Evolutionary conservation across 2,329 filamentous ascomycete species (phyloP).

Genomic region (Botrytis hyacinthi): DNA sequence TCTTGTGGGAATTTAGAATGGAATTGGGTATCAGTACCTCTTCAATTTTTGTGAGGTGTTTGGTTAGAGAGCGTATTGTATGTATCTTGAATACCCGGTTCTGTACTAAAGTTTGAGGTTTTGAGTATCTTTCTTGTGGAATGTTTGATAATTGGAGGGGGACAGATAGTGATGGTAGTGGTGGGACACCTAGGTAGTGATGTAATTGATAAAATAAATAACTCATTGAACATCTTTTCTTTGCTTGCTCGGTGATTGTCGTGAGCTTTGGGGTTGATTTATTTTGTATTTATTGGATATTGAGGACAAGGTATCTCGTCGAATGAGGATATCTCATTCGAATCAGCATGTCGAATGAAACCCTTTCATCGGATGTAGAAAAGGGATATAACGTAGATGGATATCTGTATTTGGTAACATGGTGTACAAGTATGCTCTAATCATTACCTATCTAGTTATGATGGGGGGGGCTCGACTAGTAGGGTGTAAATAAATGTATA

Average conservation of each 20-base stretch:
- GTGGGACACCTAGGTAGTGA: not conserved
- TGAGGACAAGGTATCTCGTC: not conserved
- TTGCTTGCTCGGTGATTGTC: not conserved
- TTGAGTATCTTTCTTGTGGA: not conserved
- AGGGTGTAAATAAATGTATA: not conserved
- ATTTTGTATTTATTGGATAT: not conserved
- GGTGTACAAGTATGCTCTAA: too few relatives aligned
- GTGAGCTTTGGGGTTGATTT: not conserved
- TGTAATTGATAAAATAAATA: not conserved
- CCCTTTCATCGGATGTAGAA: not conserved
- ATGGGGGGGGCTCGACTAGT: too few relatives aligned
- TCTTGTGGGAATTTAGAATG: not conserved
- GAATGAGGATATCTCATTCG: not conserved
- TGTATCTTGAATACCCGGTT: conserved; percentile 11
- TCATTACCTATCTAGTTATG: not conserved
- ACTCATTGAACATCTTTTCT: not conserved
- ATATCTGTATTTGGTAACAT: not conserved
- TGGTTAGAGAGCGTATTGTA: not conserved
- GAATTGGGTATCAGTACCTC: not conserved
- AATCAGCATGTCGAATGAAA: not conserved
- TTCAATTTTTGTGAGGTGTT: not conserved
- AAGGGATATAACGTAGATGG: not conserved
- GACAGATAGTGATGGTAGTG: not conserved
- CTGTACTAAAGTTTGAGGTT: not conserved
- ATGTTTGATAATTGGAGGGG: not conserved